phyloP scores from a whole-genome alignment of 2,329 filamentous ascomycete species.

The Aspergillus flavus region DNA sequence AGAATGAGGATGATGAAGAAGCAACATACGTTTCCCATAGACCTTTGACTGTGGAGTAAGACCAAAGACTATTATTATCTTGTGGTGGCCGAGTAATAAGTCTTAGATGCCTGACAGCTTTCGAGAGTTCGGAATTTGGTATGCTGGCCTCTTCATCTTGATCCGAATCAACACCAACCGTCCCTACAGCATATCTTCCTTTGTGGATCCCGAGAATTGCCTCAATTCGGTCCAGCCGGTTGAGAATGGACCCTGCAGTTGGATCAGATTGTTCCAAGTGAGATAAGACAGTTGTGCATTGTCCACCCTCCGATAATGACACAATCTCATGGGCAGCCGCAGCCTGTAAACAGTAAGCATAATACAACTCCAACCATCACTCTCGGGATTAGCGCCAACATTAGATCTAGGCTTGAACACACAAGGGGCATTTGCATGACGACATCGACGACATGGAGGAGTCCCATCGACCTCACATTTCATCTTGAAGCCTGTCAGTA shows the following conservation, averaged over 20 bases:
- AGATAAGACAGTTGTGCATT: slow-evolving; percentile 8
- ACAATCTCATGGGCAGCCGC: slow-evolving; percentile 26
- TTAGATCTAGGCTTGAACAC: slow-evolving; percentile 35
- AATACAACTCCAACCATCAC: neutral
- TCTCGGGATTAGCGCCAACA: slow-evolving; percentile 19
- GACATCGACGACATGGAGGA: slow-evolving; percentile 33
- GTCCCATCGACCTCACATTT: slow-evolving; percentile 33
- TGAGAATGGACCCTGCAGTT: slow-evolving; percentile 22
- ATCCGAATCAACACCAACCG: slow-evolving; percentile 12
- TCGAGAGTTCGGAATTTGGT: slow-evolving; percentile 23
- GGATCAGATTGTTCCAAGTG: slow-evolving; percentile 16
- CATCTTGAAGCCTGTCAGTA: slow-evolving; percentile 25
- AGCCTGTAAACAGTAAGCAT: slow-evolving; percentile 21
- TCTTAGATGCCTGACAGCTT: slow-evolving; percentile 26
- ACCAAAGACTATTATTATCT: slow-evolving; percentile 26
- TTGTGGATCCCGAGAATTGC: slow-evolving; percentile 25
- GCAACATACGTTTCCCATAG: slow-evolving; percentile 31
- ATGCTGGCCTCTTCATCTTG: slow-evolving; percentile 19
- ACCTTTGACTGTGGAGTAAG: slow-evolving; percentile 25
- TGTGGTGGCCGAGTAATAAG: slow-evolving; percentile 24
- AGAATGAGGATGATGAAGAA: neutral
- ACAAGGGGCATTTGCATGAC: slow-evolving; percentile 25
- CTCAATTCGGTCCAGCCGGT: slow-evolving; percentile 30
- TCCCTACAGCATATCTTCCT: slow-evolving; percentile 2
- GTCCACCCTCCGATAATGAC: slow-evolving; percentile 13